Evolutionary conservation across 2,329 filamentous ascomycete genomes (phyloP), one percentile per base, ranked within the genome.

Genomic region (Penicillium italicum): DNA sequence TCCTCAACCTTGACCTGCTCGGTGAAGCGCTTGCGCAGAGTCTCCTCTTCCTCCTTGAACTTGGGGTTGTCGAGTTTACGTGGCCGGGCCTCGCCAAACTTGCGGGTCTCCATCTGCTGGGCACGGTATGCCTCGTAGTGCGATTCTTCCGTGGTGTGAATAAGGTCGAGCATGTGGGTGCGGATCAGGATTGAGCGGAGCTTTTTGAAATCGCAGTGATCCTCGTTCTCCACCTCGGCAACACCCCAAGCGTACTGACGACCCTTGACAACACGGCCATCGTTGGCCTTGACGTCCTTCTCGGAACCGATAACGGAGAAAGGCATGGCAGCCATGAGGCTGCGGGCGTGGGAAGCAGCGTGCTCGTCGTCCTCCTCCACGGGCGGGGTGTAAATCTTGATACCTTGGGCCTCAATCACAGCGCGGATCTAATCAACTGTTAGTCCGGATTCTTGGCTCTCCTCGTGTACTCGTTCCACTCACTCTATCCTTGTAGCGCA

Each of bases 201-300:
- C 84, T 99, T 99, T 89, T 99, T 99, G 84, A 99, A 99, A 79
- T 99, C 94, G 80, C 94, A 99, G 84, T 99, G 94, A 74, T 99
- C 94, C 80, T 99, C 94, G 74, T 99, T 99, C 84, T 99, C 94
- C 50, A 99, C 94, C 78, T 99, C 94, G 60, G 94, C 94, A 69
- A 99, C 94, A 83, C 94, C 94, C 94, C 94, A 99, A 53, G 91
- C 91, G 80, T 99, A 99, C 78, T 99, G 95, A 62, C 94, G 91
- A 65, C 94, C 94, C 85, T 99, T 99, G 76, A 97, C 92, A 64
- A 96, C 95, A 75, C 93, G 93, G 69, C 91, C 91, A 71, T 99
- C 94, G 68, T 86, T 83, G 53, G 92, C 96, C 85, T 96, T 96
- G 68, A 99, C 94, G 69, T 99, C 95, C 83, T 97, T 97, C 84